These are phyloP conservation scores for Aspergillus hortae DNA, from an alignment of 2,329 filamentous ascomycete species.

Conservation along the genomic window DNA sequence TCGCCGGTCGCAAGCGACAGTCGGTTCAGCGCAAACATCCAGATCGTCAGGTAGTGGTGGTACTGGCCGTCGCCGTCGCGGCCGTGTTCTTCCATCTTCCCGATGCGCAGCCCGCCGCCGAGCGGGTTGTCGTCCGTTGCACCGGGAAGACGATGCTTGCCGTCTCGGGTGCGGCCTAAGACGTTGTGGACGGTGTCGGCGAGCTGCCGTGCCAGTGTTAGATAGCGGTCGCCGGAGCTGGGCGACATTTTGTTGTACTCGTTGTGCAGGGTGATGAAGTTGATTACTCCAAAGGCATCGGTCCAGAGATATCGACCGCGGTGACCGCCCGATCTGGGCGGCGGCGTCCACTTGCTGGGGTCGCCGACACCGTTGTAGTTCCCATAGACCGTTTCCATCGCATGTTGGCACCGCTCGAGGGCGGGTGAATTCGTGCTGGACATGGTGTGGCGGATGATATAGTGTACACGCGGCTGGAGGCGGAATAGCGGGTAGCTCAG, in stretches of 20 bases:
- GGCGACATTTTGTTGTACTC: constrained; percentile 1
- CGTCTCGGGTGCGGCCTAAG: constrained; percentile 53
- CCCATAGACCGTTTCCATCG: constrained; percentile 42
- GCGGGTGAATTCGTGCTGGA: constrained; percentile 19
- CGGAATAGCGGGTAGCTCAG: too few species aligned
- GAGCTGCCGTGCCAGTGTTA: constrained; percentile 49
- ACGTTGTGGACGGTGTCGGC: constrained; percentile 51
- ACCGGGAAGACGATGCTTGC: constrained; percentile 44
- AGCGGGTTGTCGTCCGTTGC: constrained; percentile 53
- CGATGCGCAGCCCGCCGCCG: constrained; percentile 56
- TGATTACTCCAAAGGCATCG: constrained; percentile 58
- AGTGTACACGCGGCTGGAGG: not conserved
- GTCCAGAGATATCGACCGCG: constrained; percentile 60
- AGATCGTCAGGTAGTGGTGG: constrained; percentile 59
- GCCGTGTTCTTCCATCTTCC: constrained; percentile 50
- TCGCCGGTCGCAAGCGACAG: constrained; percentile 49
- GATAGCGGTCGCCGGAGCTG: constrained; percentile 38
- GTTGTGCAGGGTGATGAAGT: constrained; percentile 53
- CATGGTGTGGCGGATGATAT: not conserved
- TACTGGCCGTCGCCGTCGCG: constrained; percentile 58
- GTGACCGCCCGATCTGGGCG: constrained; percentile 52
- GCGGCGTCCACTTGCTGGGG: constrained; percentile 46
- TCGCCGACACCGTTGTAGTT: constrained; percentile 28
- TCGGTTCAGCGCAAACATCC: constrained; percentile 61
- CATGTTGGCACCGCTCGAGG: constrained; percentile 30